These are phyloP conservation scores for Barnettozyma vustinii DNA, from an alignment of 805 yeast genomes.

Conservation along the genomic window DNA sequence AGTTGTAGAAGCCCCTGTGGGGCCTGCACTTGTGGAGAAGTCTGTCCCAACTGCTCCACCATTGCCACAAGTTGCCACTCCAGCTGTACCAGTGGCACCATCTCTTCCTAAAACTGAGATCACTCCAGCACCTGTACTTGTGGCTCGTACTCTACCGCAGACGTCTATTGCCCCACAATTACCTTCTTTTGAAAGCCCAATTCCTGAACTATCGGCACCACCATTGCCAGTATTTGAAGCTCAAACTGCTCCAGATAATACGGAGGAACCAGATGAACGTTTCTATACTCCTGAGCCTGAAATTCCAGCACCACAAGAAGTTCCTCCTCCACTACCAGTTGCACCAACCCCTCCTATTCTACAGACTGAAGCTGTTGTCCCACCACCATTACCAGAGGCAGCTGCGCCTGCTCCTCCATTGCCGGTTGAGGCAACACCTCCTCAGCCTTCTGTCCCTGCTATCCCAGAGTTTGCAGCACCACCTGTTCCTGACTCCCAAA, in stretches of 20 bases:
- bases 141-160: neutral
- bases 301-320: neutral
- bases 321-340: constrained; percentile 25
- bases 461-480: constrained; percentile 22
- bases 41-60: constrained; percentile 23
- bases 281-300: constrained; percentile 6
- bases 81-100: constrained; percentile 21
- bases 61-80: constrained; percentile 16
- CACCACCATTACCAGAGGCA: constrained; percentile 17
- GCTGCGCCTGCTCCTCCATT: constrained; percentile 25
- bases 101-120: constrained; percentile 21
- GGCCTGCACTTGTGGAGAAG: constrained; percentile 7
- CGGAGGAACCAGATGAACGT: constrained; percentile 10
- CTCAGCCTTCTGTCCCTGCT: constrained; percentile 14
- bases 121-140: neutral
- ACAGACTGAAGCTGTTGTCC: neutral
- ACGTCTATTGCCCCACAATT: neutral
- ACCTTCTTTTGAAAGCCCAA: neutral
- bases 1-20: neutral
- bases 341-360: constrained; percentile 25
- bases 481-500: constrained; percentile 20
- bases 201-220: neutral
- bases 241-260: neutral
- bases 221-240: neutral
- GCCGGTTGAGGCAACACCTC: too few species aligned